Evolutionary conservation across 306 rosid species (phyloP), one percentile per base, ranked within the genome.

Genomic region (Canavalia ensiformis): DNA sequence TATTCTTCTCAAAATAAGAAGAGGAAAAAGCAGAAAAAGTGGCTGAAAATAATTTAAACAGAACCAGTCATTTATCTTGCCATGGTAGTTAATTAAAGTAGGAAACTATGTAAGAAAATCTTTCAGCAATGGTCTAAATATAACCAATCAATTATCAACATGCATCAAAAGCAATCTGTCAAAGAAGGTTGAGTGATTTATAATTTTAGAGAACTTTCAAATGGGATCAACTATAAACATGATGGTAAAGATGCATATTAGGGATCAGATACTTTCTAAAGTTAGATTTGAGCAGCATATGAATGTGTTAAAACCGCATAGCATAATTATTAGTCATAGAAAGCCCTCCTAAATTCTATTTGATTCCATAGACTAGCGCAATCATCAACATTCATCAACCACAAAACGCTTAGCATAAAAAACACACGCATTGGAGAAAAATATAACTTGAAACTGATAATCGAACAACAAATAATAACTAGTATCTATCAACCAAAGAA

Each of bases 261-360:
- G 68, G 57, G 7, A 31, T 51, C 47, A 49, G 63, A 59, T 46
- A 25, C 41, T 45, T 9, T 41, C 39, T 7, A 1, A 47, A 44
- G 79, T 60, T 46, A 62, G 60, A 62, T 31, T 49, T 52, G 7
- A 41, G 79, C 44, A 33, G 62, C 52, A 28, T 51, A 41, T 62
- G 29, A 60, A 71, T 54, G 8, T 5, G 33, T 55, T 56, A 58
- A 58, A 58, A 30, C 2, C 7, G 41, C 65, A 30, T 9, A 30
- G 18, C 39, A 30, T 3, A 5, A 44, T 5, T 37, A 18, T 18
- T 18, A 18, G 25, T 18, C 25, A 18, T 18, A 18, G 0, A 18
- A 39, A 39, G 13, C 13, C 45, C 13, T 8, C 51, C 52, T 1
- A 41, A 67, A 8, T 67, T 42, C n/a, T 3, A 72, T 6, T 30